Evolutionary conservation across 306 rosid genomes (phyloP), one percentile per base, ranked within the genome.

Genomic region (Glycine tomentella): DNA sequence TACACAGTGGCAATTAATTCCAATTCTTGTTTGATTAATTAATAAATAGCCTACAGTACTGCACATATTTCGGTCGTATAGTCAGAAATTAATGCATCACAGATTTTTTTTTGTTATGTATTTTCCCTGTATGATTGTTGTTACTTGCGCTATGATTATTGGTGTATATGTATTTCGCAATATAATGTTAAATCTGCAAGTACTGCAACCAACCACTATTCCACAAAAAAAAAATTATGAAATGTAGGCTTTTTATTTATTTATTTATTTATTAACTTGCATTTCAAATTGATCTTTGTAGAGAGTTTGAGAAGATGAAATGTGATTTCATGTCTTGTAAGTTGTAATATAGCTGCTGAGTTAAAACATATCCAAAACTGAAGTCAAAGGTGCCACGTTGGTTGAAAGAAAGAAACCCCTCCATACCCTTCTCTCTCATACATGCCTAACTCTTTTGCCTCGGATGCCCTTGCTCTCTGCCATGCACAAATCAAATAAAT

Each of bases 331-430:
- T 25, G 31, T 25, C 81, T 87, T 73, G 87, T n/a, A n/a, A n/a
- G n/a, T n/a, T n/a, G n/a, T 25, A 25, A 1, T 86, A 80, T 76
- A 79, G 82, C 49, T 81, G 69, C 75, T 83, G 86, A 86, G 76
- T 72, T n/a, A 25, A 25, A 25, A 76, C 81, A 84, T 87, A 84
- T 87, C 85, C 87, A 86, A 87, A 91, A 81, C 62, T 82, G 61
- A 85, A 85, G 88, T 92, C 93, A 92, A 87, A 89, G 92, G 6
- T 90, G 77, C 93, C 93, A 92, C 63, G 62, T 87, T 91, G 93
- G 85, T 25, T 25, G 31, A 86, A 87, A 88, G 87, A 89, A 79
- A 79, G 86, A 83, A 36, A 78, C 66, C 84, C 90, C 91, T 80
- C 89, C 97, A 91, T 85, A 80, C 42, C 89, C 95, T 85, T 84